Evolutionary conservation across 2,329 filamentous ascomycete genomes (phyloP).

Genomic region (Fusarium sp.): DNA sequence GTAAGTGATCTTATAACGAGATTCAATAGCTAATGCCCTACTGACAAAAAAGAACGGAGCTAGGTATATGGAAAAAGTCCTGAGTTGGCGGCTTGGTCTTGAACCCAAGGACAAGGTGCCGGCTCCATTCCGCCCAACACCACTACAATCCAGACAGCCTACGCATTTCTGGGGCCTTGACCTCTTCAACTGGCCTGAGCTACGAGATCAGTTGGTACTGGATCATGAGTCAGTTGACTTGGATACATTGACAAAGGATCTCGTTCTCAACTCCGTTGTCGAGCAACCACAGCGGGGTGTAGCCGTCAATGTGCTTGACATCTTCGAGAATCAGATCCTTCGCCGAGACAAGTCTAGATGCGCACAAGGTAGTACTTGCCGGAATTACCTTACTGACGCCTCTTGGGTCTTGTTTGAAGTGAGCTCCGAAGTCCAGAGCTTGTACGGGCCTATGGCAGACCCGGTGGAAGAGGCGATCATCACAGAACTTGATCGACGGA

Average conservation of each 20-base stretch:
- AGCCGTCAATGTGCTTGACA: background rate
- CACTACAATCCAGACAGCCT: background rate
- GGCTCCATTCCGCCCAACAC: background rate
- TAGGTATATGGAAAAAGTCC: background rate
- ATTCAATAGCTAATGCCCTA: background rate
- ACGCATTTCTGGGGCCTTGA: background rate
- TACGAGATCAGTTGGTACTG: background rate
- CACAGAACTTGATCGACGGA: background rate
- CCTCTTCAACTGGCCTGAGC: background rate
- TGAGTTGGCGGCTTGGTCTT: background rate
- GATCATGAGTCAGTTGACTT: background rate
- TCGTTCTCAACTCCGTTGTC: background rate
- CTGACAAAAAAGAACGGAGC: background rate
- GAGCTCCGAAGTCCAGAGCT: background rate
- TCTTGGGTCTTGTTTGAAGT: background rate
- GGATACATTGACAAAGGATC: background rate
- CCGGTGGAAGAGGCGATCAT: background rate
- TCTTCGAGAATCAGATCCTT: background rate
- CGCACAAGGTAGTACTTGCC: background rate
- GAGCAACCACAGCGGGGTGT: background rate
- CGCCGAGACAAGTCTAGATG: background rate
- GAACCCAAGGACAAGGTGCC: background rate
- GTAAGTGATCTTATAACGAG: background rate
- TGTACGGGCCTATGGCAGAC: background rate
- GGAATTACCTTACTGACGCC: background rate